Conservation (phyloP, 2,329 filamentous ascomycete genomes). For the Phialophora verrucosa region DNA sequence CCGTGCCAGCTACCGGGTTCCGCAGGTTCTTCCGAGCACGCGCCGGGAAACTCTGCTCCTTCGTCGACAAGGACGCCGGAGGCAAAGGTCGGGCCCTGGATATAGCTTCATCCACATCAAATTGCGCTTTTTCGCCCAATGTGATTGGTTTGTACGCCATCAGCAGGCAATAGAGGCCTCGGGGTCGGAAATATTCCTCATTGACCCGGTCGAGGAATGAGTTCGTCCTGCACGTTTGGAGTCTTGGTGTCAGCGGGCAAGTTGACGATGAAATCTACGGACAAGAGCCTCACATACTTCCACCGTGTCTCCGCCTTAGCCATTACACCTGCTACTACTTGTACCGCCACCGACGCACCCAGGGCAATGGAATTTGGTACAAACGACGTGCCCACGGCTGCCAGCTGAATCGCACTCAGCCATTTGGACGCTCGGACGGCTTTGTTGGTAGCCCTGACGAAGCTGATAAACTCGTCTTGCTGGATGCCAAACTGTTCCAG, state of each 20-base stretch:
- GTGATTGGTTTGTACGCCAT: constrained; percentile 58
- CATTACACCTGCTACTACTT: constrained; percentile 51
- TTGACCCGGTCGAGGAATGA: constrained; percentile 63
- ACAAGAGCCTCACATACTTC: constrained; percentile 42
- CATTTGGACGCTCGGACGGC: constrained; percentile 14
- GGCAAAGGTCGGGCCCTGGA: constrained; percentile 9
- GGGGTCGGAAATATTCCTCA: constrained; percentile 61
- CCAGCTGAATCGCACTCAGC: constrained; percentile 29
- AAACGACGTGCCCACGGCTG: constrained; percentile 47
- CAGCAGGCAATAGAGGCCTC: constrained; percentile 60
- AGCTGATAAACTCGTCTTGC: constrained; percentile 55
- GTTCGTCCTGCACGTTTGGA: constrained; percentile 50
- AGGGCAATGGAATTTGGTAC: constrained; percentile 51
- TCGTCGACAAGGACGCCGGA: constrained; percentile 6
- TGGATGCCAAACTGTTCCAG: constrained; percentile 54
- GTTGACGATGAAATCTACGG: not conserved
- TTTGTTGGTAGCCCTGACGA: constrained; percentile 54
- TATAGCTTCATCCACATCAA: constrained; percentile 41
- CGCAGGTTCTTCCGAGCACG: constrained; percentile 21
- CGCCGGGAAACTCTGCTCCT: constrained; percentile 21
- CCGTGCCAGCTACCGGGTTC: constrained; percentile 21
- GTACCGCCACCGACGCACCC: constrained; percentile 53
- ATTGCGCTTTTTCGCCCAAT: constrained; percentile 41
- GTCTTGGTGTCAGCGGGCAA: not conserved
- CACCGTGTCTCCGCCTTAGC: constrained; percentile 48